Evolutionary conservation across 805 yeast species (phyloP).

Genomic region (Nadsonia fulvescens): DNA sequence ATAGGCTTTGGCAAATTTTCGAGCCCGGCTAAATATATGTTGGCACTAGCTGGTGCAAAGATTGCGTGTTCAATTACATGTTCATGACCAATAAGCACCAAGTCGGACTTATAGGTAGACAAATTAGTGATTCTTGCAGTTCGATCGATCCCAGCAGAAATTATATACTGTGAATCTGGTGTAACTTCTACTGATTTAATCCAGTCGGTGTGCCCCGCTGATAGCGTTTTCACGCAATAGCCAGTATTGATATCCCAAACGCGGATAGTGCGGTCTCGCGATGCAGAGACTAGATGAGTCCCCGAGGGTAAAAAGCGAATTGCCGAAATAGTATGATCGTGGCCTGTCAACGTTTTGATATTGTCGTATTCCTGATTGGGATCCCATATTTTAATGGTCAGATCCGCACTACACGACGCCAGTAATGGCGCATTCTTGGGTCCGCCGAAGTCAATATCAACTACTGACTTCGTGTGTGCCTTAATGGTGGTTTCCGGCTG

Average conservation of each 20-base stretch:
- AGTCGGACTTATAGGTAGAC: conserved; percentile 46
- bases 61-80: conserved; percentile 67
- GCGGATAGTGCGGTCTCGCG: conserved; percentile 79
- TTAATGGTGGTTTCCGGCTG: conserved; percentile 44
- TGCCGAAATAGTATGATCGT: conserved; percentile 68
- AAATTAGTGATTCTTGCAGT: conserved; percentile 50
- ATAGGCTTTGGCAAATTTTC: conserved; percentile 20
- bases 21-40: conserved; percentile 29
- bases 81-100: conserved; percentile 54
- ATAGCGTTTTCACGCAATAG: conserved; percentile 43
- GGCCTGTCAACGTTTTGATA: conserved; percentile 55
- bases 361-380: conserved; percentile 30
- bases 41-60: conserved; percentile 40
- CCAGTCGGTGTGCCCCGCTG: conserved; percentile 83
- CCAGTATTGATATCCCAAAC: conserved; percentile 59
- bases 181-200: conserved; percentile 40
- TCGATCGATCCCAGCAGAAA: conserved; percentile 70
- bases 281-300: conserved; percentile 42
- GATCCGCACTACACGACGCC: conserved; percentile 34
- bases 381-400: conserved; percentile 56
- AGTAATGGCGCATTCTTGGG: conserved; percentile 14
- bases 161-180: conserved; percentile 34
- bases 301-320: conserved; percentile 35
- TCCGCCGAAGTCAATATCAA: conserved; percentile 39
- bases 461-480: conserved; percentile 64